These are phyloP conservation scores for Verticillium isaacii DNA, from an alignment of 2,329 filamentous ascomycete genomes.

Conservation along the genomic window DNA sequence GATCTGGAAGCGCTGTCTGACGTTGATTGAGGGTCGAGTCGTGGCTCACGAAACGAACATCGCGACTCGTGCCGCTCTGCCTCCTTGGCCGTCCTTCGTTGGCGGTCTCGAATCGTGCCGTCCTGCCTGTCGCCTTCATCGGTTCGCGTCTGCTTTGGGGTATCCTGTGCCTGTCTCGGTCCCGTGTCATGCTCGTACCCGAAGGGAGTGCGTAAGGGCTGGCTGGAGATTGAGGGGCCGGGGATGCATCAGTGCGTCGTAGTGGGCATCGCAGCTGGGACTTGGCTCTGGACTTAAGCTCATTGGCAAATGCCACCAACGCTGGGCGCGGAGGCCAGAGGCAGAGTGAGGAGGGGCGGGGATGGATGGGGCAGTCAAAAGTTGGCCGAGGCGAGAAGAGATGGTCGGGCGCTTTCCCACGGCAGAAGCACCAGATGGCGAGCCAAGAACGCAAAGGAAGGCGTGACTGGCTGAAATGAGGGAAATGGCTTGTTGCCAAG, in stretches of 20 bases:
- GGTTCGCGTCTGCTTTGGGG: neutral
- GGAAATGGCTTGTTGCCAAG: neutral
- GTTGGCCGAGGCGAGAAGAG: neutral
- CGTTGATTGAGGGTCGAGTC: neutral
- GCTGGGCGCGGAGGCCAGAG: neutral
- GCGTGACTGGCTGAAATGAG: neutral
- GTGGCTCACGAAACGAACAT: neutral
- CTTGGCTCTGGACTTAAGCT: constrained; percentile 3
- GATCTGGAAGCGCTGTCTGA: neutral
- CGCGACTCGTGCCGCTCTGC: neutral
- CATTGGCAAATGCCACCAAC: neutral
- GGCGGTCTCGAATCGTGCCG: neutral
- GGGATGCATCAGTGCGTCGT: neutral
- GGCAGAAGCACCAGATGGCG: neutral
- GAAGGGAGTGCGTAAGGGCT: neutral
- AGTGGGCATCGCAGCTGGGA: neutral
- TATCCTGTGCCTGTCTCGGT: neutral
- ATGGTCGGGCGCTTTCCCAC: neutral
- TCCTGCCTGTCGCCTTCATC: neutral
- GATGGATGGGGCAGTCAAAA: neutral
- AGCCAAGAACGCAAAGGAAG: neutral
- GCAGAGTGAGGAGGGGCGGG: neutral
- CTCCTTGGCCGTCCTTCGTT: neutral
- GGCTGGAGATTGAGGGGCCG: neutral
- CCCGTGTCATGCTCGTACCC: neutral